Percentiles rank a stretch among this genome's conserved stretches.
Evolutionary conservation across 768 basidiomycete species (phyloP).

Genomic region (Piloderma croceum): DNA sequence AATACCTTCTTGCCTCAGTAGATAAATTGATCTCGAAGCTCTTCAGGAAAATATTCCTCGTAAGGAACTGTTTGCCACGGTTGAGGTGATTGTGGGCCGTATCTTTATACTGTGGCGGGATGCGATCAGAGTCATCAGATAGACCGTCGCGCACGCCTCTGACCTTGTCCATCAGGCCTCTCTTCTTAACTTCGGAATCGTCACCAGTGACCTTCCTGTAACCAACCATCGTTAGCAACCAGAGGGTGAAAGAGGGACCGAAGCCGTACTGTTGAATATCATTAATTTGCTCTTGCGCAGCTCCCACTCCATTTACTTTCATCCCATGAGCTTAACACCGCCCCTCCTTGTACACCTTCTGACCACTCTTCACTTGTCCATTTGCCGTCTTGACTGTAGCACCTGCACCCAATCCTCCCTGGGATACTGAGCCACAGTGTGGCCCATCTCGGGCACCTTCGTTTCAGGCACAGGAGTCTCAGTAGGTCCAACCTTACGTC

Average conservation of each 20-base stretch:
- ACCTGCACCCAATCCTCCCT: slow-evolving; percentile 38
- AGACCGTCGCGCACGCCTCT: slow-evolving; percentile 33
- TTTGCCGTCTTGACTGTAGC: slow-evolving; percentile 27
- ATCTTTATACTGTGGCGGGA: slow-evolving; percentile 68
- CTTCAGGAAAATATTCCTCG: slow-evolving; percentile 87
- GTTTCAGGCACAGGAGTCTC: slow-evolving; percentile 46
- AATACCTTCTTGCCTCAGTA: slow-evolving; percentile 85
- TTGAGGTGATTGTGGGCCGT: slow-evolving; percentile 47
- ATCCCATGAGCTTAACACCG: slow-evolving; percentile 10
- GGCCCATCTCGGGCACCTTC: slow-evolving; percentile 39
- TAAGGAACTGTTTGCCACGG: slow-evolving; percentile 59
- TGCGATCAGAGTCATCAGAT: slow-evolving; percentile 47
- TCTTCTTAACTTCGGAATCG: slow-evolving; percentile 35
- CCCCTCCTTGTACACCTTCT: slow-evolving; percentile 18
- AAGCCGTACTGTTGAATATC: too few species aligned
- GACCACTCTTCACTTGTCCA: slow-evolving; percentile 27
- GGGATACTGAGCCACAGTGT: slow-evolving; percentile 45
- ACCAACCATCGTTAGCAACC: too few species aligned
- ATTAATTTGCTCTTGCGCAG: slow-evolving; percentile 1
- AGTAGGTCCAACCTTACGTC: slow-evolving; percentile 34
- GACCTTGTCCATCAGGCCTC: slow-evolving; percentile 25
- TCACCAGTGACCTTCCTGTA: slow-evolving; percentile 31
- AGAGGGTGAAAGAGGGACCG: too few species aligned
- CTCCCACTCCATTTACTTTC: slow-evolving; percentile 9
- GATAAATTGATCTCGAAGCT: slow-evolving; percentile 88